These are phyloP conservation scores for Sphagnurus paluster DNA, from an alignment of 1,284 basidiomycete species.

Conservation along the genomic window DNA sequence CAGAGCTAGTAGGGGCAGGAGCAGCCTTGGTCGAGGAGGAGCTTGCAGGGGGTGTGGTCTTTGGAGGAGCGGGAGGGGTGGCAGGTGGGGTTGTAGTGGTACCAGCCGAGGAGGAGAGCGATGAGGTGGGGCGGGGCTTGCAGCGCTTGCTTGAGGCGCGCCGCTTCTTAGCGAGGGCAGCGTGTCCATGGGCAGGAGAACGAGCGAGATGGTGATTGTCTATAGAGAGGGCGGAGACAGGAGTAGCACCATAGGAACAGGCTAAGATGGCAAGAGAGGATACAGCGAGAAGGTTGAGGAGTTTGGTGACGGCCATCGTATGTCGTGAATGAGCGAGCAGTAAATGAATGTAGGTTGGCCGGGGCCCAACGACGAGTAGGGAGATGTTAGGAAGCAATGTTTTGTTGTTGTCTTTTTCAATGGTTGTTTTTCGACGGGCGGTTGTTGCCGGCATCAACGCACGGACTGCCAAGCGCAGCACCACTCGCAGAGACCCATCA, in stretches of 20 bases:
- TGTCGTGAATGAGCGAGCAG: constrained; percentile 23
- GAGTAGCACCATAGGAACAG: constrained; percentile 44
- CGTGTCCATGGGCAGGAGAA: constrained; percentile 39
- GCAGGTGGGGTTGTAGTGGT: constrained; percentile 5
- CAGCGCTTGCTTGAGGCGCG: constrained; percentile 50
- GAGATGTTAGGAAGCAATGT: constrained; percentile 9
- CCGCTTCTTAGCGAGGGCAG: constrained; percentile 51
- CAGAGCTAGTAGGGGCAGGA: constrained; percentile 19
- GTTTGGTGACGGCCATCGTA: constrained; percentile 51
- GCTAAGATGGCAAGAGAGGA: constrained; percentile 58
- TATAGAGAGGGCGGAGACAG: constrained; percentile 52
- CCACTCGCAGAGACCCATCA: background rate
- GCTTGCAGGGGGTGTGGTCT: constrained; percentile 22
- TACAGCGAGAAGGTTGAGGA: constrained; percentile 58
- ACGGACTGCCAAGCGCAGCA: constrained; percentile 24
- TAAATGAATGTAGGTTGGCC: constrained; percentile 18
- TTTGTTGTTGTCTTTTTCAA: constrained; percentile 10
- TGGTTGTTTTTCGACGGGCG: constrained; percentile 16
- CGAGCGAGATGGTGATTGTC: constrained; percentile 38
- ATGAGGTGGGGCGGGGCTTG: constrained; percentile 43
- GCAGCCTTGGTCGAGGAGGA: constrained; percentile 12
- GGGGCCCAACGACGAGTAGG: constrained; percentile 17
- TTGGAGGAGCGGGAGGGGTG: constrained; percentile 16
- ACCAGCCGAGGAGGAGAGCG: background rate
- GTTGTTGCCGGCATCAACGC: constrained; percentile 26